These are phyloP conservation scores for Ophiocordyceps robertsii DNA, from an alignment of 2,329 filamentous ascomycete genomes.

Conservation along the genomic window DNA sequence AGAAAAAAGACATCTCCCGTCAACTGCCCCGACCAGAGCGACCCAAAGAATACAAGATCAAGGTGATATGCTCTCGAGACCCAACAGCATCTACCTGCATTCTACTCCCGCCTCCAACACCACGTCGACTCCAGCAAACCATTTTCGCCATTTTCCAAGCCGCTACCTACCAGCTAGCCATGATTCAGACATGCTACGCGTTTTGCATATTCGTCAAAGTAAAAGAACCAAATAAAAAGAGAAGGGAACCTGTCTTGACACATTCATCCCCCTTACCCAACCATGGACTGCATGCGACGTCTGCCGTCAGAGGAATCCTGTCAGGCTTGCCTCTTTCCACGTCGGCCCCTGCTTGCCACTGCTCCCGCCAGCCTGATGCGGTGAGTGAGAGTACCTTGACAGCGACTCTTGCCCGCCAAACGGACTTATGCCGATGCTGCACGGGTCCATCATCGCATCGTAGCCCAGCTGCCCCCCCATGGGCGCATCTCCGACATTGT, in stretches of 20 bases:
- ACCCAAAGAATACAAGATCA: too few species aligned
- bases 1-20: too few species aligned
- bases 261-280: neutral
- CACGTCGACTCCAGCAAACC: too few species aligned
- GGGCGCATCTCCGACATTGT: neutral
- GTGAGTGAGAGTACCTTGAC: slow-evolving; percentile 18
- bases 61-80: too few species aligned
- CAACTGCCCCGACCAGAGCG: too few species aligned
- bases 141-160: too few species aligned
- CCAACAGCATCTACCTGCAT: too few species aligned
- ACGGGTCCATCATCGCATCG: slow-evolving; percentile 14
- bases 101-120: too few species aligned
- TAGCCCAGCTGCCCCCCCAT: slow-evolving; percentile 11
- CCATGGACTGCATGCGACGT: neutral
- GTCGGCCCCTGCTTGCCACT: neutral
- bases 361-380: slow-evolving; percentile 14
- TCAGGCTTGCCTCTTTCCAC: slow-evolving; percentile 12
- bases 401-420: slow-evolving; percentile 21
- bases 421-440: slow-evolving; percentile 19
- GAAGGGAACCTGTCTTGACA: neutral
- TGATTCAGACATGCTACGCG: neutral
- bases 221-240: neutral
- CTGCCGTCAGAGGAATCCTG: slow-evolving; percentile 5
- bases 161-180: neutral
- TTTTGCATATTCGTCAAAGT: neutral